A percentile compares a stretch with the other conserved stretches of the same genome.
These are phyloP conservation scores for Basidiobolus meristosporus DNA, from an alignment of 371 early-diverging fungal genomes.

Conservation along the genomic window DNA sequence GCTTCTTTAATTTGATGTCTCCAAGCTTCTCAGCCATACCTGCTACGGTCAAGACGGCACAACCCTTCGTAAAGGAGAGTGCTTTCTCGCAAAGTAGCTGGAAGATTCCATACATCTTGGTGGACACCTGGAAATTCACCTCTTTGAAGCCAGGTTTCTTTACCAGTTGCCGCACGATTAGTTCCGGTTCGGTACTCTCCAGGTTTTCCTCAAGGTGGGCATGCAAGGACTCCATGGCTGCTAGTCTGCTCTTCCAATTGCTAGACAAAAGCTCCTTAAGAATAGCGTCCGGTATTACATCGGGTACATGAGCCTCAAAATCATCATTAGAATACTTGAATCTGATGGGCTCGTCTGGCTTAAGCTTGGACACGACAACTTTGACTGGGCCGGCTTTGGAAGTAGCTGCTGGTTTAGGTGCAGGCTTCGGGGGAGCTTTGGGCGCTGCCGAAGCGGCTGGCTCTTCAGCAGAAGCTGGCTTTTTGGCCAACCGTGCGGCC, in stretches of 20 bases:
- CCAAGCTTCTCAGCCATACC: constrained; percentile 75
- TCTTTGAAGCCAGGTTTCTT: constrained; percentile 91
- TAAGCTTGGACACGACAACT: constrained; percentile 13
- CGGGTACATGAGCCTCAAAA: constrained; percentile 38
- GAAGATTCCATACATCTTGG: constrained; percentile 28
- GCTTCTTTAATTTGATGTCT: constrained; percentile 79
- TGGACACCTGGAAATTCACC: constrained; percentile 71
- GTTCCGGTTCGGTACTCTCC: constrained; percentile 34
- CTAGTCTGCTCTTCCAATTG: constrained; percentile 77
- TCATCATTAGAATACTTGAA: constrained; percentile 46
- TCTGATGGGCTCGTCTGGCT: constrained; percentile 42
- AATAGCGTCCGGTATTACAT: constrained; percentile 30
- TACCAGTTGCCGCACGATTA: constrained; percentile 52
- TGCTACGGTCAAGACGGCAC: constrained; percentile 54
- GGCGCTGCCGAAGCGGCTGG: constrained; percentile 5
- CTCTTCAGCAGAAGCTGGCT: constrained; percentile 1
- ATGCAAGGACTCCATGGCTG: constrained; percentile 40
- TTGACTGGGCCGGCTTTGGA: constrained; percentile 8
- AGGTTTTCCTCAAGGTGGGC: constrained; percentile 27
- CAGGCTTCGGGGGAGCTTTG: constrained; percentile 14
- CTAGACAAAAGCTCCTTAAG: constrained; percentile 39
- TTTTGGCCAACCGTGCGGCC: constrained; percentile 6
- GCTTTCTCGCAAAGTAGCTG: constrained; percentile 35
- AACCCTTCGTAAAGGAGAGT: constrained; percentile 44
- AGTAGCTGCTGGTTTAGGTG: constrained; percentile 40